Evolutionary conservation across 306 rosid genomes (phyloP).

Genomic region (Rosa rugosa): DNA sequence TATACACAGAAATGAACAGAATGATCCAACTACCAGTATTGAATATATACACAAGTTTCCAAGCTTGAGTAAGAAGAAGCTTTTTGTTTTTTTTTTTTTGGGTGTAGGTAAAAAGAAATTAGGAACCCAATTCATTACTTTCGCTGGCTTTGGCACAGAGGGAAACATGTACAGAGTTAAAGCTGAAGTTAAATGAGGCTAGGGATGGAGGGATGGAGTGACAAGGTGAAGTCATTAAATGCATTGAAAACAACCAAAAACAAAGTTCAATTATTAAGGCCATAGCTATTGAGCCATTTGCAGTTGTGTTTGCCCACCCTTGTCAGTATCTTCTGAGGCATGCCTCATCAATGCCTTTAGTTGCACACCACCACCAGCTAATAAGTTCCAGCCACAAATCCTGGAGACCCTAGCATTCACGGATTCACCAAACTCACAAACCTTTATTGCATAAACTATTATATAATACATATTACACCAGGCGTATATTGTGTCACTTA

Average conservation of each 20-base stretch:
- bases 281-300: constrained; percentile 1
- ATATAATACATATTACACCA: background rate
- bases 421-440: background rate
- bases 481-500: background rate
- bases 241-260: background rate
- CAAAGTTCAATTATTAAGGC: constrained; percentile 8
- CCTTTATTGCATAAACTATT: background rate
- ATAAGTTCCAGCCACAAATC: constrained; percentile 13
- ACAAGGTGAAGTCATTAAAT: background rate
- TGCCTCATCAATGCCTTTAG: background rate
- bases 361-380: background rate
- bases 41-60: background rate
- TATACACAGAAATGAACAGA: background rate
- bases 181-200: background rate
- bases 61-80: background rate
- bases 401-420: constrained; percentile 10
- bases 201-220: constrained; percentile 4
- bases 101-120: background rate
- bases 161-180: background rate
- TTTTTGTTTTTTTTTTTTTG: background rate
- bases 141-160: background rate
- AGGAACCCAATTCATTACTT: background rate
- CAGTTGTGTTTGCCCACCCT: constrained; percentile 2
- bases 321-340: constrained; percentile 8
- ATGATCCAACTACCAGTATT: background rate